A percentile compares a stretch with the other conserved stretches of the same genome.
Evolutionary conservation across 192 early-diverging fungal genomes (phyloP).

Genomic region (Chytriomyces confervae): DNA sequence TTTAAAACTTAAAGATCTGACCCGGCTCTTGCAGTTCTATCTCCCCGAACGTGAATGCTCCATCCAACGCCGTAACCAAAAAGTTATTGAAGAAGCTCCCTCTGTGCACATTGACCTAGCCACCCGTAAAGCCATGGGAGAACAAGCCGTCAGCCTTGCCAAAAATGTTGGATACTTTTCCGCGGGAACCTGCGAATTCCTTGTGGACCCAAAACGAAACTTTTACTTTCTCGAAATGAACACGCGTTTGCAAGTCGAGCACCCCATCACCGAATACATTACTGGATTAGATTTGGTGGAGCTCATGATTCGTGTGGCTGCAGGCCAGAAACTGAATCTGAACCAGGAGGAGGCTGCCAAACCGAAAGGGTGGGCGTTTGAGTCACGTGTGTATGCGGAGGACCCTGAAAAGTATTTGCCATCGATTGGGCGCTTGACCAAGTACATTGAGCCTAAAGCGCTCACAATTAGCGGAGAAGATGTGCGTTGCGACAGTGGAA

Average conservation of each 20-base stretch:
- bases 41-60: conserved; percentile 97
- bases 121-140: conserved; percentile 54
- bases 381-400: conserved; percentile 96
- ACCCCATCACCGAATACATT: conserved; percentile 97
- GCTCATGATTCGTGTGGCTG: conserved; percentile 94
- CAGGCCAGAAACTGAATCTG: conserved; percentile 71
- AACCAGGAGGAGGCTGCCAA: conserved; percentile 75
- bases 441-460: conserved; percentile 82
- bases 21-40: conserved; percentile 73
- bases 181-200: conserved; percentile 96
- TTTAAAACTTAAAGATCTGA: too few relatives aligned
- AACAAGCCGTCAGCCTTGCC: conserved; percentile 65
- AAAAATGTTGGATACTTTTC: conserved; percentile 84
- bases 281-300: conserved; percentile 92
- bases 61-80: conserved; percentile 98
- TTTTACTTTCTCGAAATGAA: conserved; percentile 98
- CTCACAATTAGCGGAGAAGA: conserved; percentile 48
- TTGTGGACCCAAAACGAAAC: conserved; percentile 81
- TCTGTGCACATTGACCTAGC: conserved; percentile 58
- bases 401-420: conserved; percentile 93
- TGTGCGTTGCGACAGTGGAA: conserved; percentile 90
- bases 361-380: conserved; percentile 90
- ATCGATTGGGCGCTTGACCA: conserved; percentile 83
- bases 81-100: conserved; percentile 97
- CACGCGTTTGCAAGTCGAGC: conserved; percentile 98